Conservation (phyloP, 2,329 filamentous ascomycete genomes). For the Fusarium coicis region DNA sequence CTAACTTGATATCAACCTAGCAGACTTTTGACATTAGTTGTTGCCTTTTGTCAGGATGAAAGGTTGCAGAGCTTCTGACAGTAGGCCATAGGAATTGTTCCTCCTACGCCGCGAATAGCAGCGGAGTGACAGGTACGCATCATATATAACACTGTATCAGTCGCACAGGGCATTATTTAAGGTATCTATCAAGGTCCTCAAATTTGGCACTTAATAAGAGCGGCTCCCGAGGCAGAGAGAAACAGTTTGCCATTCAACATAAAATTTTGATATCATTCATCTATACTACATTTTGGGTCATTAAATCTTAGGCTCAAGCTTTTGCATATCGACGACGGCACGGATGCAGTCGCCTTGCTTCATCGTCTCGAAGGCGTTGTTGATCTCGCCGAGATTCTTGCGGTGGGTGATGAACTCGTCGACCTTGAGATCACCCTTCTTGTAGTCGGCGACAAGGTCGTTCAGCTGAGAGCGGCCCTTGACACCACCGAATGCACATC, state of each 20-base stretch:
- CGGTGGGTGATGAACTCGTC: slow-evolving; percentile 99
- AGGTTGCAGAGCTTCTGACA: background rate
- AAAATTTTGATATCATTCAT: slow-evolving; percentile 35
- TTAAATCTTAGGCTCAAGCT: slow-evolving; percentile 39
- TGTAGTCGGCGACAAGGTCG: slow-evolving; percentile 88
- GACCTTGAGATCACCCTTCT: slow-evolving; percentile 91
- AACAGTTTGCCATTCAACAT: slow-evolving; percentile 30
- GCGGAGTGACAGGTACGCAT: slow-evolving; percentile 13
- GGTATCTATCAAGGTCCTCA: slow-evolving; percentile 33
- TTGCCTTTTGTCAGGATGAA: background rate
- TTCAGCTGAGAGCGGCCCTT: slow-evolving; percentile 95
- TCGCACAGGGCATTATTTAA: background rate
- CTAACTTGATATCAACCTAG: background rate
- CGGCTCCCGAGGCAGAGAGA: background rate
- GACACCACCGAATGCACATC: slow-evolving; percentile 97
- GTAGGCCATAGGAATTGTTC: background rate
- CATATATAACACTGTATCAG: slow-evolving; percentile 16
- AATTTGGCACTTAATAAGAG: slow-evolving; percentile 17
- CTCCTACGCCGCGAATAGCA: background rate
- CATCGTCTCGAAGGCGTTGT: slow-evolving; percentile 92
- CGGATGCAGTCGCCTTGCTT: slow-evolving; percentile 97
- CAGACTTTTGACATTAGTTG: background rate
- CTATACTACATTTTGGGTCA: slow-evolving; percentile 42
- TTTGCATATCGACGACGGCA: slow-evolving; percentile 80
- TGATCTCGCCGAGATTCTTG: slow-evolving; percentile 84